Conservation (phyloP, 495 filamentous ascomycete species). For the Hyaloscypha bicolor region DNA sequence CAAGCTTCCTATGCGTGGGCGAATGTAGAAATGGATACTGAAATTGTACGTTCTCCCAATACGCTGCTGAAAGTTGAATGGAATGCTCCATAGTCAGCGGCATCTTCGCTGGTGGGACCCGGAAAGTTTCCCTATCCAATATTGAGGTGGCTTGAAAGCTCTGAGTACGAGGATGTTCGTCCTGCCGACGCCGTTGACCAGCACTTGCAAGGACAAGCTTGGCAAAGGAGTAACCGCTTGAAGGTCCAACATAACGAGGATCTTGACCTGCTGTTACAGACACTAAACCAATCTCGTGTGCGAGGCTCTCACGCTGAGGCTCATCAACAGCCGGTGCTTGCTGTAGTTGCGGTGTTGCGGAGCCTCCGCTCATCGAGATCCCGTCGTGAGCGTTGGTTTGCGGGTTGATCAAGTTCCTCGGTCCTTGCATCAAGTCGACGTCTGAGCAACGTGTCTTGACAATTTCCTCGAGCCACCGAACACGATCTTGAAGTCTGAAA, state of each 20-base stretch:
- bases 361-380: background rate
- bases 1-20: constrained; percentile 40
- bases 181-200: constrained; percentile 30
- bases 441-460: constrained; percentile 38
- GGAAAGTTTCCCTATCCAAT: constrained; percentile 10
- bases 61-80: constrained; percentile 42
- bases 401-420: constrained; percentile 14
- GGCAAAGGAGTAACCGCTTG: constrained; percentile 39
- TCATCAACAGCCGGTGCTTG: background rate
- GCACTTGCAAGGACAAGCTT: constrained; percentile 44
- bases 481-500: constrained; percentile 41
- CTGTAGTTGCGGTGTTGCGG: background rate
- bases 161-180: constrained; percentile 25
- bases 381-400: background rate
- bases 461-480: constrained; percentile 47
- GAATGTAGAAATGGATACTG: constrained; percentile 48
- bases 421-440: constrained; percentile 36
- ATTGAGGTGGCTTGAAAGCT: constrained; percentile 28
- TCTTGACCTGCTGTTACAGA: constrained; percentile 26
- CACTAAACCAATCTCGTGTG: constrained; percentile 32
- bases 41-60: constrained; percentile 45
- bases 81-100: constrained; percentile 41
- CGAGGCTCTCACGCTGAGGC: constrained; percentile 24
- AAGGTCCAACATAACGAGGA: constrained; percentile 29
- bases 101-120: constrained; percentile 41